A percentile compares a stretch with the other conserved stretches of the same genome.
Conservation (phyloP, 345 rosid genomes). For the Pugionium cornutum region DNA sequence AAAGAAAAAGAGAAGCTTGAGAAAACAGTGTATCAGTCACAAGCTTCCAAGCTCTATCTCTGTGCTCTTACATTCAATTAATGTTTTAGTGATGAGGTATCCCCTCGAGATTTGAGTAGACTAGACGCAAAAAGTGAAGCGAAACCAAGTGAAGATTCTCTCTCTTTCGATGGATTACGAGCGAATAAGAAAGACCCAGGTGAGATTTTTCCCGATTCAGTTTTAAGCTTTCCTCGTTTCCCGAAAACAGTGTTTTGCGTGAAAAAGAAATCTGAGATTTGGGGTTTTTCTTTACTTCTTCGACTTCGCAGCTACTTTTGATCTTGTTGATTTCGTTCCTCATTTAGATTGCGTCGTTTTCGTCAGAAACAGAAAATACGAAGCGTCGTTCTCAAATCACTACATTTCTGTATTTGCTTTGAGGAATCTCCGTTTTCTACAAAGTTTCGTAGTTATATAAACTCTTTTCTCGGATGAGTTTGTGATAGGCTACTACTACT, state of each 20-base stretch:
- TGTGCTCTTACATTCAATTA: constrained; percentile 36
- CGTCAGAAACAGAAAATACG: neutral
- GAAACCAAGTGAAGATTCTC: neutral
- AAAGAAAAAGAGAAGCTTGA: constrained; percentile 22
- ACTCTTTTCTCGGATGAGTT: constrained; percentile 10
- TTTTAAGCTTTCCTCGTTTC: constrained; percentile 34
- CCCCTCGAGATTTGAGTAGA: constrained; percentile 39
- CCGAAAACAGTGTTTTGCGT: constrained; percentile 32
- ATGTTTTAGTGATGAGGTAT: constrained; percentile 20
- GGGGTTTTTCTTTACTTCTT: constrained; percentile 20
- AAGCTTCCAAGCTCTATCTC: constrained; percentile 40
- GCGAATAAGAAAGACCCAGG: constrained; percentile 77
- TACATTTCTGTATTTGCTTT: constrained; percentile 13
- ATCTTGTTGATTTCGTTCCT: constrained; percentile 16
- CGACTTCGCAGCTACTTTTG: neutral
- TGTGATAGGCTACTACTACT: constrained; percentile 29
- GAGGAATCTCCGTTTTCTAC: neutral
- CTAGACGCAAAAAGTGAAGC: constrained; percentile 13
- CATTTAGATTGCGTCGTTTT: neutral
- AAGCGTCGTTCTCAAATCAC: constrained; percentile 26
- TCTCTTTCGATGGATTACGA: constrained; percentile 67
- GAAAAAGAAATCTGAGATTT: constrained; percentile 21
- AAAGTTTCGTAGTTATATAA: neutral
- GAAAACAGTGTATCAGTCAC: constrained; percentile 33
- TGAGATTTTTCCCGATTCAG: constrained; percentile 31